phyloP scores from a whole-genome alignment of 2,329 filamentous ascomycete species.

The Ceratocystis lukuohia region DNA sequence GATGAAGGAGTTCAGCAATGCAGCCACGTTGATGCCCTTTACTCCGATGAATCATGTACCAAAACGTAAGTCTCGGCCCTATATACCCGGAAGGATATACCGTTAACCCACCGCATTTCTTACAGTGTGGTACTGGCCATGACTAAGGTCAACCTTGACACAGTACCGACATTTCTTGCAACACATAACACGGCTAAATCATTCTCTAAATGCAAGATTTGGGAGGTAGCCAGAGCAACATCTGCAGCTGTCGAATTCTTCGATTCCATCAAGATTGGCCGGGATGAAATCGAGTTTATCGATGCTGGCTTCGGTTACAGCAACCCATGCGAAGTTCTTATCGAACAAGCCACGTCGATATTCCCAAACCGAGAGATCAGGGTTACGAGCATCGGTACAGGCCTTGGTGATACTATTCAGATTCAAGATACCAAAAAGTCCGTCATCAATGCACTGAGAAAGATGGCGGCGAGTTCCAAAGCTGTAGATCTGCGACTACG shows the following conservation, averaged over 20 bases:
- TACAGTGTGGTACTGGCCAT: not conserved
- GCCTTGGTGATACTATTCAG: conserved; percentile 21
- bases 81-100: not conserved
- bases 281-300: conserved; percentile 24
- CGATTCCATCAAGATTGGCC: conserved; percentile 24
- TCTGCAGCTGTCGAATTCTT: conserved; percentile 25
- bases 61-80: not conserved
- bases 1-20: not conserved
- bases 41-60: not conserved
- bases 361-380: conserved; percentile 21
- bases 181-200: conserved; percentile 22
- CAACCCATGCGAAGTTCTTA: conserved; percentile 25
- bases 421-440: conserved; percentile 19
- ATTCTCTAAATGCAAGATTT: conserved; percentile 23
- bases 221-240: conserved; percentile 25
- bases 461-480: not conserved
- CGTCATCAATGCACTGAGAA: not conserved
- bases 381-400: conserved; percentile 25
- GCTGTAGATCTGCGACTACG: not conserved
- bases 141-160: conserved; percentile 13
- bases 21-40: not conserved
- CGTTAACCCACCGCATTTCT: not conserved
- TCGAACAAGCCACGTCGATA: conserved; percentile 23
- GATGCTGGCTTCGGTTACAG: conserved; percentile 26
- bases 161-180: conserved; percentile 21